Percentiles rank a stretch among this genome's conserved stretches.
Conservation (phyloP, 2,329 filamentous ascomycete genomes). For the Alternaria viburni region DNA sequence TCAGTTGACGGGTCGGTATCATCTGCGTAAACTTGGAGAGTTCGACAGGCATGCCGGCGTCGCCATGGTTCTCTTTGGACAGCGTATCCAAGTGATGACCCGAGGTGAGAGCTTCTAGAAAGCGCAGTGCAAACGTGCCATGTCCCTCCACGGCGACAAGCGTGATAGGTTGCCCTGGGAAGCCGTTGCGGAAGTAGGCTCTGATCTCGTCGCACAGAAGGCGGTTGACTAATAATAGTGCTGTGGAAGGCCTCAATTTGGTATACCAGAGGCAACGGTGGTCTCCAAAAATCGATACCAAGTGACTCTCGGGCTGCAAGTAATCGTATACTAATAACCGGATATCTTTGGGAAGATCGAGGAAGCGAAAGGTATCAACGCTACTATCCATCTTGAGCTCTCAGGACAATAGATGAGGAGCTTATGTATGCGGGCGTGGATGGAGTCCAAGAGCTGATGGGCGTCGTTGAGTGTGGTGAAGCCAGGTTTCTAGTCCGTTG, state of each 20-base stretch:
- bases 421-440: background rate
- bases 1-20: background rate
- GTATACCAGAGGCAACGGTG: background rate
- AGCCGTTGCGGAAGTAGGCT: background rate
- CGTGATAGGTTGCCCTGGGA: background rate
- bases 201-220: background rate
- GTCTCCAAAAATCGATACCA: background rate
- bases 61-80: background rate
- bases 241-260: background rate
- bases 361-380: background rate
- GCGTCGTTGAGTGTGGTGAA: background rate
- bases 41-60: background rate
- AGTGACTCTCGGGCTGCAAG: background rate
- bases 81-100: background rate
- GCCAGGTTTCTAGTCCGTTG: background rate
- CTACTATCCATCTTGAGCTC: background rate
- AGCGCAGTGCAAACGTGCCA: background rate
- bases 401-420: background rate
- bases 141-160: background rate
- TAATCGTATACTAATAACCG: background rate
- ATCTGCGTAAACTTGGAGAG: background rate
- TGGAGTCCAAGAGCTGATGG: background rate
- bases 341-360: background rate
- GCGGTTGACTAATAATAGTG: background rate
- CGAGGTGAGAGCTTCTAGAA: background rate